These are phyloP conservation scores for Pleomassaria siparia DNA, from an alignment of 2,329 filamentous ascomycete species.

Conservation along the genomic window DNA sequence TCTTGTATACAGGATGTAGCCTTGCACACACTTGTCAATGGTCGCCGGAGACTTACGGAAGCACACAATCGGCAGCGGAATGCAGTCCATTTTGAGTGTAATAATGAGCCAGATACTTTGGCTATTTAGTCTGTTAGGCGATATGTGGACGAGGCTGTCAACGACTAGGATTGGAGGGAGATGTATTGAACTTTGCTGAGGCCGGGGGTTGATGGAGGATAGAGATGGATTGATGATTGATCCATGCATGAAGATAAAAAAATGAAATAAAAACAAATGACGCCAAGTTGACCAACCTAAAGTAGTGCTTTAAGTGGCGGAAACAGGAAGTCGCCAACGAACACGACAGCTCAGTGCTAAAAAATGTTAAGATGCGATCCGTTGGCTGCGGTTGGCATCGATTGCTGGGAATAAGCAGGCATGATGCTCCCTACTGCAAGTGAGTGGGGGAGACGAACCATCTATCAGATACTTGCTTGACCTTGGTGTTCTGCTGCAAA, in stretches of 20 bases:
- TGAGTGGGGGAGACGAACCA: background rate
- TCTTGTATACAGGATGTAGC: no score
- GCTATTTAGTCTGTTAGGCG: background rate
- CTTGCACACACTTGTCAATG: no score
- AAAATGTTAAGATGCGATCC: no score
- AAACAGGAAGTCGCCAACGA: background rate
- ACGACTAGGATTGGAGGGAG: no score
- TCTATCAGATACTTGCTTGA: no score
- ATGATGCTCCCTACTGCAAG: background rate
- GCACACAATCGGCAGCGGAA: constrained; percentile 55
- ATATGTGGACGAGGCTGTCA: no score
- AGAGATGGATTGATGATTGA: background rate
- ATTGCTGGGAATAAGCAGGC: background rate
- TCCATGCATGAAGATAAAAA: background rate
- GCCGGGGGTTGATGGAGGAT: background rate
- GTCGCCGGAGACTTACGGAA: no score
- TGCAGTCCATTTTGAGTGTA: constrained; percentile 26
- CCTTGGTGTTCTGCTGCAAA: no score
- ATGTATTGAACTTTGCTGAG: background rate
- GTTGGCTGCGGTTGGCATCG: no score
- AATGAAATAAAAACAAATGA: background rate
- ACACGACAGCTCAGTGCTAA: no score
- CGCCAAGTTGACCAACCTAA: constrained; percentile 4
- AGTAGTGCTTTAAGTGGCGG: background rate
- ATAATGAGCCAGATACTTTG: background rate